Percentiles rank a stretch among this genome's conserved stretches.
These are phyloP conservation scores for Fusarium tanahbumbuense DNA, from an alignment of 2,329 filamentous ascomycete species.

Conservation along the genomic window DNA sequence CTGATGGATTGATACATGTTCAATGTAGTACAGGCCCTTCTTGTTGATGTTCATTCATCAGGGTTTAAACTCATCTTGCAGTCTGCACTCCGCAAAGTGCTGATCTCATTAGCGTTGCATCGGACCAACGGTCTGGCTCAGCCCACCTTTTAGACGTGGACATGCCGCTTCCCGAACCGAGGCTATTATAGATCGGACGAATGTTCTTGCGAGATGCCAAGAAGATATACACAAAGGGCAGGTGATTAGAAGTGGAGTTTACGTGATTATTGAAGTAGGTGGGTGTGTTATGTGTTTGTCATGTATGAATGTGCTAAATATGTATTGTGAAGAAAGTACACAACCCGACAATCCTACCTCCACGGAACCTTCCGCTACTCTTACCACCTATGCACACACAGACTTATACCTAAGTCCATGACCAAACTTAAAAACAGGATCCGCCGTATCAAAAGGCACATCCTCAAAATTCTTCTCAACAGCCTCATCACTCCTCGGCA, in stretches of 20 bases:
- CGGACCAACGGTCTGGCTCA: not conserved
- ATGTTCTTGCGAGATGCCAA: not conserved
- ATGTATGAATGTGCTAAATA: not conserved
- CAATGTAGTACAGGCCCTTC: accelerated
- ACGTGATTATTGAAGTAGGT: no score
- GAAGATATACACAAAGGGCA: not conserved
- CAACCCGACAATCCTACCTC: not conserved
- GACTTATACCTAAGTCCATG: slow-evolving; percentile 34
- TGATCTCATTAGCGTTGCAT: not conserved
- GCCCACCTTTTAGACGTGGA: not conserved
- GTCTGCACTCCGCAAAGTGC: not conserved
- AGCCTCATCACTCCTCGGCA: slow-evolving; percentile 56
- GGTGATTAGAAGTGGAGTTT: no score
- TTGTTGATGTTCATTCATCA: no score
- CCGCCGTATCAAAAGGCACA: slow-evolving; percentile 42
- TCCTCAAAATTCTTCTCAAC: slow-evolving; percentile 48
- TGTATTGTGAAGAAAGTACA: not conserved
- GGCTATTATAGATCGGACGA: not conserved
- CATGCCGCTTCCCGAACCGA: not conserved
- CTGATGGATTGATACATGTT: not conserved
- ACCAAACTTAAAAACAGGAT: slow-evolving; percentile 44
- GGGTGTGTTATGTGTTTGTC: not conserved
- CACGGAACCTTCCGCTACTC: not conserved
- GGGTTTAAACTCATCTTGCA: not conserved
- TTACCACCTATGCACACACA: not conserved